Evolutionary conservation across 1,139 yeast genomes (phyloP).

Genomic region (Hyphopichia pseudoburtonii): DNA sequence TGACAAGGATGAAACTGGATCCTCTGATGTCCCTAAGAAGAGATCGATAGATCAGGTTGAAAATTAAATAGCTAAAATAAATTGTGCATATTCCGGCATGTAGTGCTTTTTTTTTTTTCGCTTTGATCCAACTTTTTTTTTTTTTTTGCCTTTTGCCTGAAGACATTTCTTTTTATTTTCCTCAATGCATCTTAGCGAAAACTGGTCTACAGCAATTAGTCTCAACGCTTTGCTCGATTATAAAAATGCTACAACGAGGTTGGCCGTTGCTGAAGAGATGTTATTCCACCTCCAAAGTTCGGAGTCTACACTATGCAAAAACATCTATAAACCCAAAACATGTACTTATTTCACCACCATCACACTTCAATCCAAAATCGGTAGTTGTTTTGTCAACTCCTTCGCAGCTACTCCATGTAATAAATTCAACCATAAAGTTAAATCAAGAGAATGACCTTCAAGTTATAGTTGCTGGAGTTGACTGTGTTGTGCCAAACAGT

Average conservation of each 20-base stretch:
- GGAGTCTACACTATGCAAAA: slow-evolving; percentile 9
- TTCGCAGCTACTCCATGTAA: slow-evolving; percentile 32
- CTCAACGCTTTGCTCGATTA: neutral
- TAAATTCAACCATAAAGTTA: slow-evolving; percentile 32
- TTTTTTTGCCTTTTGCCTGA: no score
- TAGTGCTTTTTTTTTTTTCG: neutral
- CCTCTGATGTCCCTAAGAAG: slow-evolving; percentile 20
- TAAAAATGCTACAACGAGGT: neutral
- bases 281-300: neutral
- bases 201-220: neutral
- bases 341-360: slow-evolving; percentile 12
- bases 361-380: slow-evolving; percentile 19
- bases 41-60: slow-evolving; percentile 29
- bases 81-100: slow-evolving; percentile 5
- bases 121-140: neutral
- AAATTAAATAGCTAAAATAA: slow-evolving; percentile 1
- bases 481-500: slow-evolving; percentile 40
- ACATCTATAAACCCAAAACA: slow-evolving; percentile 21
- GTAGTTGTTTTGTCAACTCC: slow-evolving; percentile 46
- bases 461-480: slow-evolving; percentile 50
- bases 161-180: no score
- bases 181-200: no score
- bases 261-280: neutral
- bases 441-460: slow-evolving; percentile 32
- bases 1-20: no score